Conservation (phyloP, 192 early-diverging fungal species). For the Coemansia sp. region DNA sequence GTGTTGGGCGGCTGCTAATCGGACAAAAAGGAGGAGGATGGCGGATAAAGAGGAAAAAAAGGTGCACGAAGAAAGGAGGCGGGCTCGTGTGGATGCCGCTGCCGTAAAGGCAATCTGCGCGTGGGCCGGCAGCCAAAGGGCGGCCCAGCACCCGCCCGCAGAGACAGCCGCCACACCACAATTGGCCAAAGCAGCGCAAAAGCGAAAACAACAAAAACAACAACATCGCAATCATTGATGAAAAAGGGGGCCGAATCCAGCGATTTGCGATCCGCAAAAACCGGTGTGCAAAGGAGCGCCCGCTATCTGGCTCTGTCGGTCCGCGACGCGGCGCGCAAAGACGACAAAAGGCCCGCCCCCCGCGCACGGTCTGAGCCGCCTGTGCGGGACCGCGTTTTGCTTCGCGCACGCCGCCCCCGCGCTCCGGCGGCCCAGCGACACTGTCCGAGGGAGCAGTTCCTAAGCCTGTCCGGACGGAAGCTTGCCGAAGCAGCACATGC, state of each 20-base stretch:
- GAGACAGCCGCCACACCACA: conserved; percentile 21
- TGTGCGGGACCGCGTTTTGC: too few relatives aligned
- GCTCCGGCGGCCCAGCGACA: background rate
- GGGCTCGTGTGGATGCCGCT: conserved; percentile 6
- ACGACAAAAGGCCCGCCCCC: too few relatives aligned
- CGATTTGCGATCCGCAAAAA: conserved; percentile 28
- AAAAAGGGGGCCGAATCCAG: background rate
- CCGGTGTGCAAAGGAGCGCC: background rate
- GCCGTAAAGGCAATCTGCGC: conserved; percentile 3
- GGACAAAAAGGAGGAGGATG: conserved; percentile 6
- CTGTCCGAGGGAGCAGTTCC: background rate
- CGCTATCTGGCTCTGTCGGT: background rate
- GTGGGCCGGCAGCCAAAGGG: too few relatives aligned
- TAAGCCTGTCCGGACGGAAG: background rate
- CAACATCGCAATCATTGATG: conserved; percentile 18
- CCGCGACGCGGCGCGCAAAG: too few relatives aligned
- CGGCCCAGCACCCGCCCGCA: background rate
- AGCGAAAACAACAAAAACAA: conserved; percentile 16
- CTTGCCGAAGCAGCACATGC: background rate
- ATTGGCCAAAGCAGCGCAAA: conserved; percentile 15
- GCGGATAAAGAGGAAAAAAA: conserved; percentile 1
- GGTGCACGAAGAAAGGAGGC: conserved; percentile 4
- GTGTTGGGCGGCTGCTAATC: conserved; percentile 18
- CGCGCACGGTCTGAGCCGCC: too few relatives aligned
- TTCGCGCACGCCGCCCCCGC: too few relatives aligned